A percentile compares a stretch with the other conserved stretches of the same genome.
Conservation (phyloP, 345 rosid genomes). For the Passiflora organensis region DNA sequence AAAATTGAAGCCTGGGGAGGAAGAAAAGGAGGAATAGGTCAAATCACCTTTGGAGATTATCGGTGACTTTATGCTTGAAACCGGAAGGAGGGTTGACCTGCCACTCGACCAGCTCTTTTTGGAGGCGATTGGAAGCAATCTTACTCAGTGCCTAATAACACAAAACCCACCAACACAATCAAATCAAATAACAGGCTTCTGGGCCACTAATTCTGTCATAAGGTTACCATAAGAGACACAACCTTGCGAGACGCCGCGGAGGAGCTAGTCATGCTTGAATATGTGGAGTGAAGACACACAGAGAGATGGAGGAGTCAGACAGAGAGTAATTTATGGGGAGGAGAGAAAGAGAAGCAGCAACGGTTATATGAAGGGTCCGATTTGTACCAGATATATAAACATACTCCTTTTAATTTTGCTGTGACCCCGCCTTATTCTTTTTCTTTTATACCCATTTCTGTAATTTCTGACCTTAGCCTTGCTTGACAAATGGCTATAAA, state of each 20-base stretch:
- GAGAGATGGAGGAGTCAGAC: background rate
- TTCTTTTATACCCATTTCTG: no score
- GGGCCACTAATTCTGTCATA: no score
- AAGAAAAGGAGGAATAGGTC: no score
- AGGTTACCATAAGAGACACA: no score
- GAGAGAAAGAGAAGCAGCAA: no score
- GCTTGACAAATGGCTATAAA: no score
- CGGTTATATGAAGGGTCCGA: no score
- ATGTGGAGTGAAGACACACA: background rate
- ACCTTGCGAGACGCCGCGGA: slow-evolving; percentile 76
- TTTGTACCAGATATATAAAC: no score
- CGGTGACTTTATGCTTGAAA: slow-evolving; percentile 83
- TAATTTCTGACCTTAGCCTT: no score
- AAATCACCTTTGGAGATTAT: slow-evolving; percentile 74
- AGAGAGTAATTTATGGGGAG: background rate
- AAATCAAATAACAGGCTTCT: background rate
- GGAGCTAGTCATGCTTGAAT: slow-evolving; percentile 66
- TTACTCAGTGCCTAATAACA: slow-evolving; percentile 63
- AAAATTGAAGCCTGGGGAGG: background rate
- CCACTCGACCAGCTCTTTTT: slow-evolving; percentile 96
- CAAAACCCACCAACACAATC: slow-evolving; percentile 4
- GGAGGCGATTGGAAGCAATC: slow-evolving; percentile 92
- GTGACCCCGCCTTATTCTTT: no score
- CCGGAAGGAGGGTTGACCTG: slow-evolving; percentile 90
- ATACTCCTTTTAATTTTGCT: no score